Base-by-base conservation (phyloP, 2,329 filamentous ascomycete species). In the Microdochium bolleyi region DNA sequence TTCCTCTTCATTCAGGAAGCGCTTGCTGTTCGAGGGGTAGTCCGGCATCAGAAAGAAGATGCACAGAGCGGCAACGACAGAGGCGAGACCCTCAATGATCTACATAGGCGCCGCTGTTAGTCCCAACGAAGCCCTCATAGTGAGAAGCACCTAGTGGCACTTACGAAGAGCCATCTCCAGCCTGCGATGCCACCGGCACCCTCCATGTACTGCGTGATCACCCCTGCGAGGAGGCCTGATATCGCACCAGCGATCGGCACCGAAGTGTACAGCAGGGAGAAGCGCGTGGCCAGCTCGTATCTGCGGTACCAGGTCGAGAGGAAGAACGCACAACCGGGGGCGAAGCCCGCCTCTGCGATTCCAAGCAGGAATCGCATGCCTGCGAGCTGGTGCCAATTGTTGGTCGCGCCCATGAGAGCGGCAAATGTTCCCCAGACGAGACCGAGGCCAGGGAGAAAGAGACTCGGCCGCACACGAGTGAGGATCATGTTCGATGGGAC, bases 111-210 rank as follows among this genome's bases (percentile, higher is more conserved):
- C 9, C 44, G 11, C 44, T 48, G 9, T 11, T 48, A 3, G 19
- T 48, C 5, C 16, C 5, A 13, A 48, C 5, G 19, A n/a, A 44
- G 44, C n/a, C 4, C 8, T 16, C 21, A 24, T 5, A 7, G 19
- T 8, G 44, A 48, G n/a, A 19, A n/a, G n/a, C n/a, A n/a, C n/a
- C n/a, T n/a, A n/a, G n/a, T n/a, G n/a, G 11, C 27, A 51, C 58
- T 54, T 54, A 61, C 56, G 41, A 64, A 64, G 0, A 64, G 57
- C 62, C 62, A 64, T 9, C 62, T 51, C 62, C 62, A 64, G 2
- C 62, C 62, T 3, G 58, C 53, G 7, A 64, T 51, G 1, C 62
- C 62, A 4, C 38, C 44, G 11, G 52, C 50, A 8, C 56, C 59
- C 7, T 61, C 58, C 58, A 62, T 59, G 27, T 57, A 51, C 14